Evolutionary conservation across 345 rosid species (phyloP), one percentile per base, ranked within the genome.

Genomic region (Eucalyptus urophylla): DNA sequence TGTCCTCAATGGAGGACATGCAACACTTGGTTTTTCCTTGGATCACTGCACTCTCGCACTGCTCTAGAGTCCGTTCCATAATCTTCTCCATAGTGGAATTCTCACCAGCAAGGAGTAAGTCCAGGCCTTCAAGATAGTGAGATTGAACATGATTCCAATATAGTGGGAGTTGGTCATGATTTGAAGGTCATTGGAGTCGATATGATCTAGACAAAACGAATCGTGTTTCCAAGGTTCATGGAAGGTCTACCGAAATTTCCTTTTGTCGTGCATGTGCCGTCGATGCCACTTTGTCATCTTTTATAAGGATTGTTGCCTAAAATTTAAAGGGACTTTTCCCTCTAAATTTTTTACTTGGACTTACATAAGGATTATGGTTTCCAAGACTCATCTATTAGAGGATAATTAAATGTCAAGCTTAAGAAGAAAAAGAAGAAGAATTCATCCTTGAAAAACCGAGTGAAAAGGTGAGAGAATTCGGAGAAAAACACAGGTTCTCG

Each of bases 1-100:
- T 60, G 81, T 93, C 95, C 92, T 93, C 95, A 1, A 90, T 91
- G 9, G 94, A 92, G 25, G 90, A 90, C 6, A 91, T 90, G 80
- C 95, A 91, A 44, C 93, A 92, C 85, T 93, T 91, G 15, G 90
- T 92, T 90, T 93, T 94, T 31, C 95, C 95, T 60, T 0, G 67
- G 69, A 60, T 6, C 33, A 6, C 31, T 13, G 69, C 31, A 29
- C 33, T 27, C 69, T 60, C 33, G 15, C 69, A 6, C 69, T 13
- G 27, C 33, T 29, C 31, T 27, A 60, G 33, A 13, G 33, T 27
- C 58, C 58, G 33, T 27, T 29, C 4, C 69, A 60, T 60, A 13
- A 27, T 60, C 33, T 60, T 60, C 69, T 27, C 31, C 69, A 6
- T 27, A 6, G 69, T 6, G 0, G 69, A 27, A 60, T 60, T 12